Base-by-base conservation (phyloP, 371 early-diverging fungal genomes). In the Thermomucor indicae-seudaticae region DNA sequence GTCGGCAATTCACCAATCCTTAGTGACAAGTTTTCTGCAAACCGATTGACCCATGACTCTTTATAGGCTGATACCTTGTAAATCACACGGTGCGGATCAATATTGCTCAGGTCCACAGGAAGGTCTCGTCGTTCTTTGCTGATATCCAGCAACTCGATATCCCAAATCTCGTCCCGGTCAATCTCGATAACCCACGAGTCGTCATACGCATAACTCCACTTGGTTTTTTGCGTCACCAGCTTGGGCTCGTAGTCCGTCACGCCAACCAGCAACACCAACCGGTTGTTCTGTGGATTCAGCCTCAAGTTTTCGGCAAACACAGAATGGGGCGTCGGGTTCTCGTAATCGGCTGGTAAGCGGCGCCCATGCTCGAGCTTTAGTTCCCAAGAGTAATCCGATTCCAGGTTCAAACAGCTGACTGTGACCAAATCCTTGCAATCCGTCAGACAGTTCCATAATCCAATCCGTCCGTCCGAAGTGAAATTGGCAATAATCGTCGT, bases 321-420 rank as follows among this genome's bases (percentile, higher is more conserved):
- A 23, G 64, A 62, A n/a, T 76, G 76, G 3, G 76, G 76, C 0
- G 73, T 64, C 23, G 64, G 44, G 11, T 48, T 57, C 11, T 65
- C 56, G 14, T 55, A 58, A 16, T 64, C 57, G 22, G 60, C 48
- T 6, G 58, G 55, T 1, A 76, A 7, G 0, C 60, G 58, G 25
- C 60, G 63, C 8, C 70, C 72, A 8, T 50, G 55, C 28, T 76
- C 61, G 0, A 76, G 37, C 32, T 53, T 64, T 20, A 62, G 40
- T 20, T 76, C 72, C 76, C 76, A 76, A 0, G 72, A 67, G 27
- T 76, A 76, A 14, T 65, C 50, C 14, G 58, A 45, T 20, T 76
- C 70, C n/a, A 68, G 24, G 32, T 65, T 56, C 0, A 49, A 55
- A 16, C 55, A 51, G 35, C 41, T 64, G 6, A 67, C 47, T 11